phyloP scores from a whole-genome alignment of 2,329 filamentous ascomycete species.

The Monilinia fructigena region DNA sequence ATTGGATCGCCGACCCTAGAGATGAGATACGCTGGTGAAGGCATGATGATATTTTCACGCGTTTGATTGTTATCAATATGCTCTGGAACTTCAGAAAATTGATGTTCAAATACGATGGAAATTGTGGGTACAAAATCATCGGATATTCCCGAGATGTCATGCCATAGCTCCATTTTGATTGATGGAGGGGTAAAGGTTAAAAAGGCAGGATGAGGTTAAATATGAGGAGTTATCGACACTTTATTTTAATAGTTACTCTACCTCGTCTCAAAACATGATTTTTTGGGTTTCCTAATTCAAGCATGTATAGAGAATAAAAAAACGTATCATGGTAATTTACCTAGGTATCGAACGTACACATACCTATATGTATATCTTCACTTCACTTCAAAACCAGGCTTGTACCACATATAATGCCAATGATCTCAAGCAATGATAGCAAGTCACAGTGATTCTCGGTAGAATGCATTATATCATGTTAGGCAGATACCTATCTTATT shows the following conservation, averaged over 20 bases:
- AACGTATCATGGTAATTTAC: too few species aligned
- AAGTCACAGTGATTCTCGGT: background rate
- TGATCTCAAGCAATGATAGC: background rate
- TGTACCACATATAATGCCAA: background rate
- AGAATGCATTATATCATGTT: background rate
- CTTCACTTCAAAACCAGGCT: background rate
- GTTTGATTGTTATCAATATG: too few species aligned
- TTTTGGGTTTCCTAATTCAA: too few species aligned
- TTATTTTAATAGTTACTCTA: too few species aligned
- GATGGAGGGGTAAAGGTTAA: too few species aligned
- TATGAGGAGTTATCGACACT: too few species aligned
- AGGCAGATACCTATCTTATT: background rate
- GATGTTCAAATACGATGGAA: conserved; percentile 6
- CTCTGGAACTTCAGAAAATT: background rate
- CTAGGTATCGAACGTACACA: too few species aligned
- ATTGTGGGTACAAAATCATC: conserved; percentile 11
- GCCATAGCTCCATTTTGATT: conserved; percentile 1
- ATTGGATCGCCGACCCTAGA: conserved; percentile 52
- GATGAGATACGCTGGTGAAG: conserved; percentile 37
- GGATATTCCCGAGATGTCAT: conserved; percentile 18
- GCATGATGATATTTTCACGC: conserved; percentile 30
- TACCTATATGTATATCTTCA: too few species aligned
- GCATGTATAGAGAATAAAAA: too few species aligned
- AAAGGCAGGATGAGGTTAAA: too few species aligned
- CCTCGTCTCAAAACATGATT: too few species aligned